Evolutionary conservation across 257 asterid species (phyloP).

Genomic region (Solanum ossicruentum): DNA sequence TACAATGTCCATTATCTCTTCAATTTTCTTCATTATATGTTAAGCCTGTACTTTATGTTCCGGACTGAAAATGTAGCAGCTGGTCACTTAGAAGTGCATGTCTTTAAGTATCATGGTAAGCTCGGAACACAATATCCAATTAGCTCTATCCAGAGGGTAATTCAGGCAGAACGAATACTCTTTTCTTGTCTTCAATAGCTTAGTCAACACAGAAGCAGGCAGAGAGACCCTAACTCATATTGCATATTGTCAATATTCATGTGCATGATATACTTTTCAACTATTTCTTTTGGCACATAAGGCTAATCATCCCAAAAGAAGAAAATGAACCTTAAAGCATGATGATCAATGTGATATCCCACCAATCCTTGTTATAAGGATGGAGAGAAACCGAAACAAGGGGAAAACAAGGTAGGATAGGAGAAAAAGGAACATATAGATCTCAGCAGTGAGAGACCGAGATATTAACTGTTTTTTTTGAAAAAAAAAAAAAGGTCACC

Average conservation of each 20-base stretch:
- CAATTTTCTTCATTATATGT: background rate
- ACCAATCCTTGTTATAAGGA: background rate
- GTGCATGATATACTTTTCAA: background rate
- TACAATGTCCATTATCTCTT: background rate
- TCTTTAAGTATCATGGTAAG: background rate
- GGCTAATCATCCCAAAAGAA: background rate
- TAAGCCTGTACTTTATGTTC: background rate
- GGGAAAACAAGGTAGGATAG: background rate
- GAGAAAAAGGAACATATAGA: background rate
- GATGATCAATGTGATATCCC: background rate
- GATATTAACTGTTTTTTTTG: background rate
- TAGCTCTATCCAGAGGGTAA: background rate
- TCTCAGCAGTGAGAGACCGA: background rate
- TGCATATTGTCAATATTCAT: background rate
- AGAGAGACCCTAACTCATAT: background rate
- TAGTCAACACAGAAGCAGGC: background rate
- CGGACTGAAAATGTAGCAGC: background rate
- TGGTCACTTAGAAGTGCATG: background rate
- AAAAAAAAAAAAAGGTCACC: background rate
- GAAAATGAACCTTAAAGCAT: background rate
- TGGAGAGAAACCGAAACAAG: background rate
- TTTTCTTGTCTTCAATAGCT: background rate
- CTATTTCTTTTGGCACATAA: background rate
- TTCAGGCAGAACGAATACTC: background rate
- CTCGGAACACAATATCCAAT: background rate